Evolutionary conservation across 495 filamentous ascomycete genomes (phyloP).

Genomic region (Penicillium bialowiezense): DNA sequence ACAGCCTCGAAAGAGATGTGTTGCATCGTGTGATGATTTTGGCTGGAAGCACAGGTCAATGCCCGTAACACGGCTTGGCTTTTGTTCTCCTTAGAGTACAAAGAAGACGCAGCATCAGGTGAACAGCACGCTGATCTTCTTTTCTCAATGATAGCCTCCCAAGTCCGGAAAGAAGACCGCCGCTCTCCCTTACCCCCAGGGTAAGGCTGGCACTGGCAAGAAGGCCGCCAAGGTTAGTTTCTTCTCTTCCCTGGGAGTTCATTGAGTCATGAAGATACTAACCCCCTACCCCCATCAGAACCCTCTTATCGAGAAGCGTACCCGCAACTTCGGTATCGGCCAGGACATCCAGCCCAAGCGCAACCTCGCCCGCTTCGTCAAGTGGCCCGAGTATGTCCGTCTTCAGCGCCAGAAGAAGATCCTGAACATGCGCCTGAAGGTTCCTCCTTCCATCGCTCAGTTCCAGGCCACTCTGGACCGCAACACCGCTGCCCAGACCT

Average conservation of each 20-base stretch:
- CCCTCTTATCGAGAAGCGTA: slow-evolving; percentile 96
- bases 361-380: slow-evolving; percentile 98
- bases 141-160: slow-evolving; percentile 99
- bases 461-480: slow-evolving; percentile 97
- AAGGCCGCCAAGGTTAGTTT: slow-evolving; percentile 89
- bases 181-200: slow-evolving; percentile 91
- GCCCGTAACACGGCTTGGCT: slow-evolving; percentile 55
- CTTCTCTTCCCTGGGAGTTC: slow-evolving; percentile 11
- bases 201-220: slow-evolving; percentile 84
- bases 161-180: slow-evolving; percentile 96
- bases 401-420: slow-evolving; percentile 99
- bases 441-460: slow-evolving; percentile 95
- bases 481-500: slow-evolving; percentile 92
- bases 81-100: slow-evolving; percentile 87
- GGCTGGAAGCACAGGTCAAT: slow-evolving; percentile 73
- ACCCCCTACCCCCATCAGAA: slow-evolving; percentile 55
- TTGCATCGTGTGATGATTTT: slow-evolving; percentile 63
- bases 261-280: slow-evolving; percentile 16
- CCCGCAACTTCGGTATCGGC: slow-evolving; percentile 98
- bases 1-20: slow-evolving; percentile 36
- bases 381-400: slow-evolving; percentile 98
- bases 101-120: slow-evolving; percentile 75
- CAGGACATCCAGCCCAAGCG: slow-evolving; percentile 97
- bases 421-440: slow-evolving; percentile 97
- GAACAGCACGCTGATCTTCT: slow-evolving; percentile 89